Conservation (phyloP, 2,329 filamentous ascomycete species). For the Alternaria atra region DNA sequence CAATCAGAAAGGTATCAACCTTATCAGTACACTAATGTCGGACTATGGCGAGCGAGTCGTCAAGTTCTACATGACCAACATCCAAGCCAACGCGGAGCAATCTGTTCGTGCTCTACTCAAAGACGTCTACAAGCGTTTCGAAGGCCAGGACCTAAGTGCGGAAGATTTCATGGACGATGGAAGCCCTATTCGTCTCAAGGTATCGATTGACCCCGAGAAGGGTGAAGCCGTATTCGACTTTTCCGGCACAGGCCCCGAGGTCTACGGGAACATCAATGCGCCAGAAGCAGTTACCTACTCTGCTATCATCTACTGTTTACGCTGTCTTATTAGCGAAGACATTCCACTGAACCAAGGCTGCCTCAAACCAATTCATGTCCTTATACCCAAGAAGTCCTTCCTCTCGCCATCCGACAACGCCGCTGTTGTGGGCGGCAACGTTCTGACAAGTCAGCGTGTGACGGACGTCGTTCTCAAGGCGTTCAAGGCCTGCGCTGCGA, state of each 20-base stretch:
- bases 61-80: slow-evolving; percentile 83
- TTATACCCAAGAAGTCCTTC: slow-evolving; percentile 76
- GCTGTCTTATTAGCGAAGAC: slow-evolving; percentile 80
- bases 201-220: slow-evolving; percentile 76
- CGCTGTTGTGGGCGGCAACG: slow-evolving; percentile 84
- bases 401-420: slow-evolving; percentile 78
- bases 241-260: slow-evolving; percentile 78
- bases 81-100: slow-evolving; percentile 81
- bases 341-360: slow-evolving; percentile 90
- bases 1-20: slow-evolving; percentile 83
- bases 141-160: slow-evolving; percentile 75
- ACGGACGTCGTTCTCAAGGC: slow-evolving; percentile 85
- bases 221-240: slow-evolving; percentile 84
- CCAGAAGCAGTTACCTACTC: slow-evolving; percentile 83
- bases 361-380: slow-evolving; percentile 76
- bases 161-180: slow-evolving; percentile 90
- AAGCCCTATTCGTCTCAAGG: slow-evolving; percentile 76
- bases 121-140: slow-evolving; percentile 72
- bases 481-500: slow-evolving; percentile 80
- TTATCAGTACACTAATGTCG: slow-evolving; percentile 77
- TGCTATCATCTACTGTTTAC: slow-evolving; percentile 86
- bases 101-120: slow-evolving; percentile 79
- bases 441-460: slow-evolving; percentile 78
- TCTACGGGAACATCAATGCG: slow-evolving; percentile 82
- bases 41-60: slow-evolving; percentile 82